Conservation (phyloP, 768 basidiomycete species). For the Mrakia blollopis region DNA sequence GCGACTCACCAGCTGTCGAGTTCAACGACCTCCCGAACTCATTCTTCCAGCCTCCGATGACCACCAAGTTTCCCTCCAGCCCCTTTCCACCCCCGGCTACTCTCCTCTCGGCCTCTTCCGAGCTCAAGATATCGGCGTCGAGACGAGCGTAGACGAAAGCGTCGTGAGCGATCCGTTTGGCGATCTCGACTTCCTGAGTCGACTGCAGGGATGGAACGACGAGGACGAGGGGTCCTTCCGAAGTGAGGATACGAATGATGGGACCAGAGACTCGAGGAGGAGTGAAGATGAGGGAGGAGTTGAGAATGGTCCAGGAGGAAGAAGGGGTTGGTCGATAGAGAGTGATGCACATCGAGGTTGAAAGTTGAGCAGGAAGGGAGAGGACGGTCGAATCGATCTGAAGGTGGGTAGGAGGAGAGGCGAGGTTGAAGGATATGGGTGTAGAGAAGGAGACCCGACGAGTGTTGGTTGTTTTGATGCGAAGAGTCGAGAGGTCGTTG, state of each 20-base stretch:
- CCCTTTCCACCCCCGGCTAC: neutral
- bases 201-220: constrained; percentile 47
- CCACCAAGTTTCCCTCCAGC: constrained; percentile 36
- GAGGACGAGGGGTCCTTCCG: constrained; percentile 54
- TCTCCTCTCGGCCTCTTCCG: constrained; percentile 44
- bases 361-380: neutral
- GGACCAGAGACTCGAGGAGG: constrained; percentile 50
- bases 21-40: constrained; percentile 14
- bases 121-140: constrained; percentile 58
- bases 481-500: neutral
- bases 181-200: constrained; percentile 48
- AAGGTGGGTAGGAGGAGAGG: neutral
- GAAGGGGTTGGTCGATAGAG: neutral
- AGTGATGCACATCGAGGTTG: neutral
- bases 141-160: constrained; percentile 64
- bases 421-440: neutral
- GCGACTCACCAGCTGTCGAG: neutral
- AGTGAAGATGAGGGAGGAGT: neutral
- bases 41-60: constrained; percentile 41
- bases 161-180: constrained; percentile 63
- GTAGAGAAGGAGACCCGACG: neutral
- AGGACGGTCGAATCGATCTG: neutral
- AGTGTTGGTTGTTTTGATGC: constrained; percentile 8
- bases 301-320: neutral
- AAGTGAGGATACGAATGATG: constrained; percentile 62